Base-by-base conservation (phyloP, 2,329 filamentous ascomycete genomes). In the Falciphora oryzae region DNA sequence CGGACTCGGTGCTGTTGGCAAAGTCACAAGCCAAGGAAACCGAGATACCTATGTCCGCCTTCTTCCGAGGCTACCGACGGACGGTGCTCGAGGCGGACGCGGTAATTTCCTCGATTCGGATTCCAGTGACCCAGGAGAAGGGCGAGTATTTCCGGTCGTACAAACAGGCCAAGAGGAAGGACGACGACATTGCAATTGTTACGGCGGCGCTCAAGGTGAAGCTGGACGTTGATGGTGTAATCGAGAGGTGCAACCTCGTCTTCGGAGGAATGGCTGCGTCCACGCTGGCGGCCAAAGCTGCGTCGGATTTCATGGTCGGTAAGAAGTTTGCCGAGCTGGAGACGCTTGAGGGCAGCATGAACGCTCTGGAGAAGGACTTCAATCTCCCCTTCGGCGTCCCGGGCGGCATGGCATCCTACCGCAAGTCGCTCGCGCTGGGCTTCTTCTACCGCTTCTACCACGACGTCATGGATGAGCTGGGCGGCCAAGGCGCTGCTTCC, bases 361-460 rank as follows among this genome's bases (percentile, higher is more conserved):
- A 87, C 69, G 90, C 92, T 0, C 80, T 99, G n/a, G 93, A 92
- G 68, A 82, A 85, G 63, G 95, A 98, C 72, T 99, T 99, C 72
- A 86, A 96, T 73, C 82, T 99, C 35, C 83, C 86, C 5, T 98
- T 96, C 71, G 89, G 93, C 63, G 95, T 99, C 0, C 95, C 94
- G 0, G 95, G 95, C 69, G 95, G 95, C 53, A 99, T 99, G 95
- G 94, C 95, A 0, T 96, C 93, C 1, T 99, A 98, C 73, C 84
- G 95, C 32, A 96, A 95, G 74, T 91, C 93, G 0, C 80, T 99
- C 11, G 94, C 95, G 0, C 80, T 98, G 63, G 89, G 93, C 2
- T 96, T 99, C 82, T 98, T 98, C 78, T 98, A 98, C 77, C 89
- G 93, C 56, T 99, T 97, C 76, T 98, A 97, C 73, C 91, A 98